Evolutionary conservation across 768 basidiomycete species (phyloP).

Genomic region (Neoboletus subvelutipes): DNA sequence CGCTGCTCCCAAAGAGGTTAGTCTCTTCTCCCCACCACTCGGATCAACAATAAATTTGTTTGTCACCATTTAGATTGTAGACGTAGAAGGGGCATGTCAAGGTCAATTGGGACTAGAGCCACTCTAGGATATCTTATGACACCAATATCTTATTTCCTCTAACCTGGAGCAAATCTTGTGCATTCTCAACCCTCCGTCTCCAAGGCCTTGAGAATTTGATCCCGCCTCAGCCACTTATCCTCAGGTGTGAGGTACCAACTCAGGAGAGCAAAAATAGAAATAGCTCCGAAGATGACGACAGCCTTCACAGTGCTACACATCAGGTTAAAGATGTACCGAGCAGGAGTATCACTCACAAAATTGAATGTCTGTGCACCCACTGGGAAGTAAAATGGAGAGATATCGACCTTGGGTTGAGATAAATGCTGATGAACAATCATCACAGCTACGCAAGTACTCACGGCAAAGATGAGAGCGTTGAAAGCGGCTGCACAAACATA

Average conservation of each 20-base stretch:
- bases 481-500: constrained; percentile 68
- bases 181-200: constrained; percentile 19
- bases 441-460: constrained; percentile 36
- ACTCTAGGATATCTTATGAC: constrained; percentile 31
- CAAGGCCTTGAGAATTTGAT: constrained; percentile 56
- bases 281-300: constrained; percentile 72
- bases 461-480: constrained; percentile 73
- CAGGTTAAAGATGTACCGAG: constrained; percentile 1
- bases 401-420: constrained; percentile 54
- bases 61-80: constrained; percentile 47
- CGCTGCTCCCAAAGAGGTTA: constrained; percentile 82
- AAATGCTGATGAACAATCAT: constrained; percentile 1
- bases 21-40: constrained; percentile 2
- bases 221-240: constrained; percentile 75
- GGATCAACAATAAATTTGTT: constrained; percentile 5
- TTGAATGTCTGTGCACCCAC: constrained; percentile 77
- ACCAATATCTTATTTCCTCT: constrained; percentile 1
- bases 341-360: constrained; percentile 55
- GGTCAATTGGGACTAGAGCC: constrained; percentile 65
- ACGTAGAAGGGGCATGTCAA: constrained; percentile 80
- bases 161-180: background rate
- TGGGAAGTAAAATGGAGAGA: constrained; percentile 89
- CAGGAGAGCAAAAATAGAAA: constrained; percentile 74
- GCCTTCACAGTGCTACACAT: constrained; percentile 48
- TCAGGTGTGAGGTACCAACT: constrained; percentile 80